Conservation (phyloP, 2,329 filamentous ascomycete species). For the Ceratocystis destructans region DNA sequence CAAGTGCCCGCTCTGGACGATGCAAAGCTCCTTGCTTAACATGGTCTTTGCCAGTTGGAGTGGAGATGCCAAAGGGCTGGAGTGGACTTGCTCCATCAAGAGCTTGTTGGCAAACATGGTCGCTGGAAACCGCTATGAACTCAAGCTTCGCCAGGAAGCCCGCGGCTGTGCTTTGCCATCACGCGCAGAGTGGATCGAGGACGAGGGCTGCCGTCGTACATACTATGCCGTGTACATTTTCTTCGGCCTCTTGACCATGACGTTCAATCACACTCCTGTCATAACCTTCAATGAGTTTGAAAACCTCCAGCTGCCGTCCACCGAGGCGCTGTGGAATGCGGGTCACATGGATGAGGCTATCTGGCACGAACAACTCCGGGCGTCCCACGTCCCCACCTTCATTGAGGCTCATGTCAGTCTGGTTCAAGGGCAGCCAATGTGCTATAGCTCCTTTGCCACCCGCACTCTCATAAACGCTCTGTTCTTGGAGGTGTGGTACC, state of each 20-base stretch:
- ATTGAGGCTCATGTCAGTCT: conserved; percentile 89
- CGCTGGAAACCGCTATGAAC: conserved; percentile 86
- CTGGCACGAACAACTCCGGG: conserved; percentile 63
- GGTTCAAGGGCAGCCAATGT: conserved; percentile 80
- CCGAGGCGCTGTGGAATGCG: conserved; percentile 87
- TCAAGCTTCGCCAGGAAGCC: conserved; percentile 83
- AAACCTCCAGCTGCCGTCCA: conserved; percentile 78
- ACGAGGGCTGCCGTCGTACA: conserved; percentile 88
- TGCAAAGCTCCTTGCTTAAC: conserved; percentile 92
- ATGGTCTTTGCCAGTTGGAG: conserved; percentile 99
- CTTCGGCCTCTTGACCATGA: conserved; percentile 86
- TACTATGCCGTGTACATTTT: conserved; percentile 99
- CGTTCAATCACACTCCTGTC: conserved; percentile 94
- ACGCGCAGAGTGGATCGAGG: conserved; percentile 86
- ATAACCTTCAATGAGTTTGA: conserved; percentile 99
- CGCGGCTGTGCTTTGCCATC: conserved; percentile 63
- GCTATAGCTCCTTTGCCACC: conserved; percentile 92
- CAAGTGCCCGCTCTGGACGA: conserved; percentile 94
- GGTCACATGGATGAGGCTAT: conserved; percentile 60
- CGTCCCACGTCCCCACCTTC: conserved; percentile 66
- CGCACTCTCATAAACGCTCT: conserved; percentile 98
- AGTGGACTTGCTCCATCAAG: conserved; percentile 99
- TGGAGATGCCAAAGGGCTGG: conserved; percentile 88
- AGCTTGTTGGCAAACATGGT: conserved; percentile 98
- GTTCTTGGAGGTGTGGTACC: conserved; percentile 97